phyloP scores from a whole-genome alignment of 345 rosid species.

The Erodium maritimum region DNA sequence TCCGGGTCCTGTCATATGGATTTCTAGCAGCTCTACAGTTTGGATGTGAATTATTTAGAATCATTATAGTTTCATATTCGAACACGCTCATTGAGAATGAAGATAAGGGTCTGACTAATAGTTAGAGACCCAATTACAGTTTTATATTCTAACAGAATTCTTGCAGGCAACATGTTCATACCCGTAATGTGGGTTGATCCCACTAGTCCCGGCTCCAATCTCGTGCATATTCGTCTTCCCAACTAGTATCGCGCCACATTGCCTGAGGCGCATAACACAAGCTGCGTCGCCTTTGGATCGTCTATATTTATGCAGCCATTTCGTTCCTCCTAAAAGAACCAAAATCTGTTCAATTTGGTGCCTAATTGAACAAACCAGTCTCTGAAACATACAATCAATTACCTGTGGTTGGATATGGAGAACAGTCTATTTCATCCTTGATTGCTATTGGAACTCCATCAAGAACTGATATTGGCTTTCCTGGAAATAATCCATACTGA shows the following conservation, averaged over 20 bases:
- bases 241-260: conserved; percentile 51
- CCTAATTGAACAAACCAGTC: not conserved
- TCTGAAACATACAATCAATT: not conserved
- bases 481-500: conserved; percentile 16
- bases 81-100: not conserved
- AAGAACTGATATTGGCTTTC: conserved; percentile 45
- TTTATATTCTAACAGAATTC: not conserved
- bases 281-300: conserved; percentile 42
- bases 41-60: no score
- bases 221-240: conserved; percentile 83
- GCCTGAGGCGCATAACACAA: conserved; percentile 45
- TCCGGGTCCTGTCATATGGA: conserved; percentile 37
- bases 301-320: conserved; percentile 59
- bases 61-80: no score
- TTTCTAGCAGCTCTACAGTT: conserved; percentile 39
- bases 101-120: conserved; percentile 1
- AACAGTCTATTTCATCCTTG: conserved; percentile 71
- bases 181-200: conserved; percentile 79
- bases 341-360: not conserved
- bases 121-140: no score
- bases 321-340: conserved; percentile 45
- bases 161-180: conserved; percentile 4
- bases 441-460: conserved; percentile 68
- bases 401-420: conserved; percentile 74
- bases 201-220: conserved; percentile 73